phyloP scores from a whole-genome alignment of 768 basidiomycete species.

The Paxillus involutus region DNA sequence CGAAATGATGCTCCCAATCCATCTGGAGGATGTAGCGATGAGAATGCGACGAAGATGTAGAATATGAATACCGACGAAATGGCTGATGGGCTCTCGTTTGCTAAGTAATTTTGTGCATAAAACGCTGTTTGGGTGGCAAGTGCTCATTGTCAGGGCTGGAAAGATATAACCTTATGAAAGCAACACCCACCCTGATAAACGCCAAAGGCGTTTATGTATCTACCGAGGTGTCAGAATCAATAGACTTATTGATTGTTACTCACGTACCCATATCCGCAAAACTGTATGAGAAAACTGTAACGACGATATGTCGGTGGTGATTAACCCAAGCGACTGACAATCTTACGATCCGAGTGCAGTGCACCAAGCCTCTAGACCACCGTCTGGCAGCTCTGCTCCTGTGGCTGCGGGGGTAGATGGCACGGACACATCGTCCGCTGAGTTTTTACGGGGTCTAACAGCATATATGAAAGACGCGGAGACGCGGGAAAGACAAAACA shows the following conservation, averaged over 20 bases:
- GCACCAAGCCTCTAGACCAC: conserved; percentile 24
- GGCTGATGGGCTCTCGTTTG: conserved; percentile 20
- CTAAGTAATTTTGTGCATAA: conserved; percentile 19
- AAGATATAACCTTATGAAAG: not conserved
- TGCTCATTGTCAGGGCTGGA: not conserved
- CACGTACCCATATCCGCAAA: conserved; percentile 27
- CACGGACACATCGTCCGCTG: not conserved
- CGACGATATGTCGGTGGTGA: not conserved
- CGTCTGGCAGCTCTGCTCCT: not conserved
- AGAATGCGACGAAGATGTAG: no score
- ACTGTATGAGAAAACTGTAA: conserved; percentile 25
- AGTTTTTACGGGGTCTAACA: not conserved
- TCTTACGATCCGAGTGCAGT: conserved; percentile 26
- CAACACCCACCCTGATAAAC: conserved; percentile 25
- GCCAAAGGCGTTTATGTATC: conserved; percentile 23
- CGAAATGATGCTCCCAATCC: conserved; percentile 49
- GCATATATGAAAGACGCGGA: not conserved
- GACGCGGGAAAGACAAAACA: not conserved
- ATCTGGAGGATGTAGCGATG: conserved; percentile 16
- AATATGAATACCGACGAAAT: not conserved
- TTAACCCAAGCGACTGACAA: not conserved
- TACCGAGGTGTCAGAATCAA: not conserved
- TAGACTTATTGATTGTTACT: fast-evolving
- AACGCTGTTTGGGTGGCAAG: conserved; percentile 11
- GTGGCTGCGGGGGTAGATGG: not conserved